Base-by-base conservation (phyloP, 768 basidiomycete genomes). In the Pilatotrama ljubarskyi region DNA sequence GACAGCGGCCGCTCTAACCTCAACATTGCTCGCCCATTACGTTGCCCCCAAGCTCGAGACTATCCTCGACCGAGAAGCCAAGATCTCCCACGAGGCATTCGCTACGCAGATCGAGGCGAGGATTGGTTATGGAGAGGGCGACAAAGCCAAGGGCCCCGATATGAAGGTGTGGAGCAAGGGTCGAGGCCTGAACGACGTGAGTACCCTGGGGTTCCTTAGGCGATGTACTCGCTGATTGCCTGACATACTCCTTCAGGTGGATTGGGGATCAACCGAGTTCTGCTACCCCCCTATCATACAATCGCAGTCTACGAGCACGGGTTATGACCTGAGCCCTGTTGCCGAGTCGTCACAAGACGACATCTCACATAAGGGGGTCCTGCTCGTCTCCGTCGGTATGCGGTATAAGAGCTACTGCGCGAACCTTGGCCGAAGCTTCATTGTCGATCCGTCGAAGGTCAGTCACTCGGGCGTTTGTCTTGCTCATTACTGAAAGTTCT, bases 241-340 rank as follows among this genome's bases (percentile, higher is more conserved):
- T 59, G 51, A 57, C 59, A 61, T 48, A 46, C 17, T 17, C 57
- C 51, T 58, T 14, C 67, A 97, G 92, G 82, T 94, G 56, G 94
- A 99, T 70, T 96, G 91, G 84, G 77, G 79, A n/a, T 82, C 87
- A 2, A 88, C 90, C 6, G 97, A 99, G 73, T 96, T 95, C 75
- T 91, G 91, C 66, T 98, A 96, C 73, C 85, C 91, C 2, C 95
- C 96, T 2, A 95, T 98, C 72, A 92, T 98, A 70, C 96, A 98
- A 66, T 98, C 95, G 6, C 89, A 88, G 41, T 90, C 92, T 8
- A 89, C 89, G 36, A 83, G 80, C 60, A 79, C 82, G 10, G 91
- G 92, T 7, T 98, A 96, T 72, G 96, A 98, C 72, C 78, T 98
- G 48, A 85, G 88, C 59, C 88, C 89, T 40, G 90, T 88, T 1